phyloP scores from a whole-genome alignment of 73 alveolate genomes.

The Vitrella brassicaformis region DNA sequence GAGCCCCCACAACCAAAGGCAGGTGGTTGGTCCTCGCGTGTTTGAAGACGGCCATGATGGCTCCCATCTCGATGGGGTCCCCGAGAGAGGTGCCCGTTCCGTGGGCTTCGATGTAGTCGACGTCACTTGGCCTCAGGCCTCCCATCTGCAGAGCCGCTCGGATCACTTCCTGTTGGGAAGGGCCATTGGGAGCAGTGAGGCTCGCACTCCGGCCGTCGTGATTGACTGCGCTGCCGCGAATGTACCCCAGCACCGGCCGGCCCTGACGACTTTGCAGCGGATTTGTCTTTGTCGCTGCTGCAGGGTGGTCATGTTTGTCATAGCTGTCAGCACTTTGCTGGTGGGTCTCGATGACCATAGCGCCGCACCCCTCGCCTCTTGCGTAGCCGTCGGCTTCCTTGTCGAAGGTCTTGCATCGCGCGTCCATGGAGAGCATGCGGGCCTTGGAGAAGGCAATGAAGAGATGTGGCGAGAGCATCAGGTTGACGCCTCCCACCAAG shows the following conservation, averaged over 20 bases:
- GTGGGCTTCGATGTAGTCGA: neutral
- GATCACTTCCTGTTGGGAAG: neutral
- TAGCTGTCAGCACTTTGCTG: too few relatives aligned
- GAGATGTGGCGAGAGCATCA: conserved; percentile 21
- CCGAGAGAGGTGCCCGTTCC: neutral
- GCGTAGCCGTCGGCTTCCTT: neutral
- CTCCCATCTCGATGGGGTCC: neutral
- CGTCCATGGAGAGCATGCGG: conserved; percentile 16
- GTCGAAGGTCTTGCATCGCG: neutral
- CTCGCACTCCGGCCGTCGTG: neutral
- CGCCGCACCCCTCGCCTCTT: neutral
- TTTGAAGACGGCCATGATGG: neutral
- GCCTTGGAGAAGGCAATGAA: conserved; percentile 29
- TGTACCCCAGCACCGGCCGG: neutral
- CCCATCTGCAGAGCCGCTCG: neutral
- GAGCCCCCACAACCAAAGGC: neutral
- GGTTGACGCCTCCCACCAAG: conserved; percentile 15
- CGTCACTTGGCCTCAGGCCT: neutral
- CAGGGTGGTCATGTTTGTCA: too few relatives aligned
- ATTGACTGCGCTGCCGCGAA: neutral
- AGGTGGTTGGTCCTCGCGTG: neutral
- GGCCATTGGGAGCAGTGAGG: neutral
- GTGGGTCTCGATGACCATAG: neutral
- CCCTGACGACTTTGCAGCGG: too few relatives aligned
- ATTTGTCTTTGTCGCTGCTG: too few relatives aligned